Conservation (phyloP, 345 rosid genomes). For the Capsella bursapastoris region DNA sequence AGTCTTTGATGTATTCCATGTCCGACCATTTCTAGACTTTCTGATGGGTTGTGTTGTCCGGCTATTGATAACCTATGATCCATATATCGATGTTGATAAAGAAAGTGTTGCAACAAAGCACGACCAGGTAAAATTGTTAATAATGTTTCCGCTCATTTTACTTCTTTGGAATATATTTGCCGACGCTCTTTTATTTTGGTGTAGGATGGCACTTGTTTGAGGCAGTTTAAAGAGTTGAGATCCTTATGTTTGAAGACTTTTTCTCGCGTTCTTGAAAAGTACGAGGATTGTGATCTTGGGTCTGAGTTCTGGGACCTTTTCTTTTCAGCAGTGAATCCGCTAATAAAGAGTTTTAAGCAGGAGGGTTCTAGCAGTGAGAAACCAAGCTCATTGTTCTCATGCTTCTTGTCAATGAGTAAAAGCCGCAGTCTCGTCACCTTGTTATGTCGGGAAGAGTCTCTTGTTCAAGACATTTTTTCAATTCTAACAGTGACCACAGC, state of each 20-base stretch:
- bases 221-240: conserved; percentile 76
- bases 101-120: conserved; percentile 39
- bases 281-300: conserved; percentile 73
- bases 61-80: conserved; percentile 57
- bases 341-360: conserved; percentile 72
- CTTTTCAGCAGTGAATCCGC: conserved; percentile 68
- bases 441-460: conserved; percentile 62
- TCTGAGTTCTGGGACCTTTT: conserved; percentile 77
- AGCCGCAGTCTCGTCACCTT: conserved; percentile 63
- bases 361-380: conserved; percentile 89
- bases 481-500: conserved; percentile 65
- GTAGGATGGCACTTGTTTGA: conserved; percentile 55
- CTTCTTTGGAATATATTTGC: not conserved
- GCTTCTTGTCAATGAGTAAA: conserved; percentile 91
- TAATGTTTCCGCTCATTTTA: not conserved
- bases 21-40: conserved; percentile 70
- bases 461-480: conserved; percentile 71
- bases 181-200: not conserved
- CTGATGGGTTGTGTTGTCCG: conserved; percentile 81
- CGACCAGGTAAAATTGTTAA: conserved; percentile 50
- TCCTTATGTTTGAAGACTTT: conserved; percentile 73
- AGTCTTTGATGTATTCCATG: conserved; percentile 67
- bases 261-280: conserved; percentile 64
- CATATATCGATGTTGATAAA: conserved; percentile 45
- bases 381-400: conserved; percentile 81